Conservation (phyloP, 352 stramenopile species). For the Saprolegnia parasitica region DNA sequence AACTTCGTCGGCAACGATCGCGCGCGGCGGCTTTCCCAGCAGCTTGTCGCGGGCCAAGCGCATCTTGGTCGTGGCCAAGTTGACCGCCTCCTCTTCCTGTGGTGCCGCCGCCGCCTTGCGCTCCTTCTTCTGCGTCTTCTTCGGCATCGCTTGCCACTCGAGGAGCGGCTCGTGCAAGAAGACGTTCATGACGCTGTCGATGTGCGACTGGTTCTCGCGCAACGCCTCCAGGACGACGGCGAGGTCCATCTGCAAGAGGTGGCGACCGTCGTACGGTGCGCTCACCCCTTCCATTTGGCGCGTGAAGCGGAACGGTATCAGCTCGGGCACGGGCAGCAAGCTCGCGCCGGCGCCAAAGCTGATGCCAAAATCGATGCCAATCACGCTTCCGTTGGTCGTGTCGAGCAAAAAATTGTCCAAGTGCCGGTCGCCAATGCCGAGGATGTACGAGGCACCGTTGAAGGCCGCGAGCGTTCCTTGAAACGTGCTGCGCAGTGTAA, state of each 20-base stretch:
- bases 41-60: conserved; percentile 65
- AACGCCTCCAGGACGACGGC: conserved; percentile 77
- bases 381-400: conserved; percentile 56
- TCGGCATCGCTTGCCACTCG: conserved; percentile 61
- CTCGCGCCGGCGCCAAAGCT: conserved; percentile 86
- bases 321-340: conserved; percentile 79
- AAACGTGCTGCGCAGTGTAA: conserved; percentile 81
- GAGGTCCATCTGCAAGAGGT: conserved; percentile 77
- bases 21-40: conserved; percentile 60
- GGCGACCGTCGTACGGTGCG: conserved; percentile 59
- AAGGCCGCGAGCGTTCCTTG: conserved; percentile 78
- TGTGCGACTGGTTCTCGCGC: conserved; percentile 68
- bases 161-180: conserved; percentile 89
- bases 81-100: conserved; percentile 33
- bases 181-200: conserved; percentile 88
- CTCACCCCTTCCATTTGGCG: conserved; percentile 69
- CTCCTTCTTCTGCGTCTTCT: conserved; percentile 21
- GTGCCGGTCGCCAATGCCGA: conserved; percentile 89
- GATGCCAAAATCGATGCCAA: conserved; percentile 90
- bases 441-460: conserved; percentile 80
- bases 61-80: conserved; percentile 68
- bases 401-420: conserved; percentile 90
- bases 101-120: conserved; percentile 29
- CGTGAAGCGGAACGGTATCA: conserved; percentile 89
- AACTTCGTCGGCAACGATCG: conserved; percentile 69